Conservation (phyloP, 192 early-diverging fungal species). For the Linderina pennispora region DNA sequence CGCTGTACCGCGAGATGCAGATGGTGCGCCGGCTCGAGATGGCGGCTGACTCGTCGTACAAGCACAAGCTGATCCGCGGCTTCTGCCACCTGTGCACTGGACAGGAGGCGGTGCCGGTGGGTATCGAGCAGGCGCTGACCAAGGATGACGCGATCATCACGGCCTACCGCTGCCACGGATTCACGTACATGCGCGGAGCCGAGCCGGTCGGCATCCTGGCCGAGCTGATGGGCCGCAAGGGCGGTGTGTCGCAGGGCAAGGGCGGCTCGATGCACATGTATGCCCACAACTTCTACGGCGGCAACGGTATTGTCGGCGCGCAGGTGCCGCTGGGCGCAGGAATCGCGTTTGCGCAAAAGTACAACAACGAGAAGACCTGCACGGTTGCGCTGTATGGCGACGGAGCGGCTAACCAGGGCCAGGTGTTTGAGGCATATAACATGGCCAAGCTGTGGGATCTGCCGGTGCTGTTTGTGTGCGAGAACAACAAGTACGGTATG, state of each 20-base stretch:
- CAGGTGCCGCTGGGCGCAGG: constrained; percentile 85
- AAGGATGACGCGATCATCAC: constrained; percentile 92
- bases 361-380: constrained; percentile 67
- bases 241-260: constrained; percentile 89
- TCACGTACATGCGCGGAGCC: constrained; percentile 82
- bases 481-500: constrained; percentile 99
- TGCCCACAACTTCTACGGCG: constrained; percentile 90
- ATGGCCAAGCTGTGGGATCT: constrained; percentile 98
- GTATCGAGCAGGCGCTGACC: constrained; percentile 88
- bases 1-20: constrained; percentile 86
- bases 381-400: constrained; percentile 94
- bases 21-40: constrained; percentile 88
- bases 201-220: constrained; percentile 59
- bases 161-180: constrained; percentile 98
- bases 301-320: constrained; percentile 98
- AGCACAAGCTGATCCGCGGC: constrained; percentile 92
- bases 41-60: constrained; percentile 92
- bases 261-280: constrained; percentile 99
- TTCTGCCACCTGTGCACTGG: constrained; percentile 99
- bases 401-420: constrained; percentile 97
- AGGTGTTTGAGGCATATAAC: constrained; percentile 98
- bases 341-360: constrained; percentile 92
- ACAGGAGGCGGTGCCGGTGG: constrained; percentile 91
- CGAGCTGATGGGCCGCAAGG: constrained; percentile 77
- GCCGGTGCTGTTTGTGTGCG: constrained; percentile 91